phyloP scores from a whole-genome alignment of 1,284 basidiomycete genomes.

The Flammula alnicola region DNA sequence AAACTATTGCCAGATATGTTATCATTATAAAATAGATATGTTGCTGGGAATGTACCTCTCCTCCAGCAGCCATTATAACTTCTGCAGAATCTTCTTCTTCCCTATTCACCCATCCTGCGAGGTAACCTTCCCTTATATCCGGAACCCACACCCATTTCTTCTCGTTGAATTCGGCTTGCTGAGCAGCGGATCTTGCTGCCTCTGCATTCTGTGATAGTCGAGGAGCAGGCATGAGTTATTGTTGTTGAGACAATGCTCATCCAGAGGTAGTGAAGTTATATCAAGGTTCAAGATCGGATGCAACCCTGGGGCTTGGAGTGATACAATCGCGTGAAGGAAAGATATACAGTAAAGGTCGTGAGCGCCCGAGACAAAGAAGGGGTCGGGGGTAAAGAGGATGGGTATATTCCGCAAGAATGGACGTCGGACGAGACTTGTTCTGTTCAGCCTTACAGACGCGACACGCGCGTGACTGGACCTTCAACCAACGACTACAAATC shows the following conservation, averaged over 20 bases:
- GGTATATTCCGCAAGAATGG: conserved; percentile 6
- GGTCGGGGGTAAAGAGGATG: neutral
- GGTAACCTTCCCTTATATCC: conserved; percentile 87
- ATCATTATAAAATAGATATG: too few species aligned
- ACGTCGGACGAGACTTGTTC: neutral
- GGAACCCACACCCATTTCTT: conserved; percentile 98
- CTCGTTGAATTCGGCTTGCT: conserved; percentile 94
- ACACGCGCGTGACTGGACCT: conserved; percentile 21
- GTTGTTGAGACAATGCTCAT: conserved; percentile 3
- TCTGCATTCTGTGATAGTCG: conserved; percentile 69
- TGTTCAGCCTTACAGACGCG: conserved; percentile 18
- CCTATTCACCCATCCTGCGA: conserved; percentile 87
- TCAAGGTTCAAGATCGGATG: neutral
- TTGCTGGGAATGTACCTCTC: conserved; percentile 61
- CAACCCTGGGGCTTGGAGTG: neutral
- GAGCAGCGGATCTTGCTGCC: conserved; percentile 79
- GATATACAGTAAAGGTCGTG: neutral
- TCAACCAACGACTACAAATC: conserved; percentile 29
- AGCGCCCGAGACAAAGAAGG: conserved; percentile 2
- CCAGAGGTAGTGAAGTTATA: conserved; percentile 1
- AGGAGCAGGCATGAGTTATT: conserved; percentile 30
- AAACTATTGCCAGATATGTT: conserved; percentile 64
- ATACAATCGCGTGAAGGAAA: conserved; percentile 2
- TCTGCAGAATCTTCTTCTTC: conserved; percentile 82
- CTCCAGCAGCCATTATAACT: conserved; percentile 80